These are phyloP conservation scores for Trametes meyenii DNA, from an alignment of 768 basidiomycete genomes.

Conservation along the genomic window DNA sequence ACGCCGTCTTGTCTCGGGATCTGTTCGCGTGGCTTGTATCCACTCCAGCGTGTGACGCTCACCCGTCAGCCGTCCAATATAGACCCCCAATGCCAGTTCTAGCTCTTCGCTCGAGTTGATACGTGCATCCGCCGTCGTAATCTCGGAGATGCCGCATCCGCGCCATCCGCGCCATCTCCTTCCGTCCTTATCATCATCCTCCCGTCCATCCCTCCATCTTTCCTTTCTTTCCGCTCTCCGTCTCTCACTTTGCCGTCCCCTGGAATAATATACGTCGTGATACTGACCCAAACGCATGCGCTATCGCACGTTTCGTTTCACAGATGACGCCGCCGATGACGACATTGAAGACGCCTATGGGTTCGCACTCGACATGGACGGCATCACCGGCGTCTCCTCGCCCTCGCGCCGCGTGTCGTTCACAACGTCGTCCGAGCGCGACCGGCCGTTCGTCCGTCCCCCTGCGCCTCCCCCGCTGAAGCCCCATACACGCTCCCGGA, in stretches of 20 bases:
- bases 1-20: slow-evolving; percentile 3
- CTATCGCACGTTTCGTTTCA: slow-evolving; percentile 7
- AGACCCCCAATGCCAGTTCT: background rate
- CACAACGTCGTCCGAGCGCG: slow-evolving; percentile 28
- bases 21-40: slow-evolving; percentile 7
- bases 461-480: slow-evolving; percentile 4
- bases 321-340: slow-evolving; percentile 20
- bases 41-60: slow-evolving; percentile 4
- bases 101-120: background rate
- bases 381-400: slow-evolving; percentile 9
- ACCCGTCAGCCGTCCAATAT: background rate
- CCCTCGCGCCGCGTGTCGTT: slow-evolving; percentile 25
- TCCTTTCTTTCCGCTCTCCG: background rate
- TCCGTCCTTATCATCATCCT: slow-evolving; percentile 4
- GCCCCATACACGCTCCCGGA: background rate
- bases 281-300: slow-evolving; percentile 13
- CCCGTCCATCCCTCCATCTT: background rate
- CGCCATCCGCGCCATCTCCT: slow-evolving; percentile 1
- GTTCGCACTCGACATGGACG: slow-evolving; percentile 16
- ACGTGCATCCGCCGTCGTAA: background rate
- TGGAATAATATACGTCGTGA: background rate
- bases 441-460: slow-evolving; percentile 23
- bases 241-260: background rate
- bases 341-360: slow-evolving; percentile 19
- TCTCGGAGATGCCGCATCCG: slow-evolving; percentile 10